A percentile compares a stretch with the other conserved stretches of the same genome.
Evolutionary conservation across 345 rosid species (phyloP).

Genomic region (Eutrema yunnanense): DNA sequence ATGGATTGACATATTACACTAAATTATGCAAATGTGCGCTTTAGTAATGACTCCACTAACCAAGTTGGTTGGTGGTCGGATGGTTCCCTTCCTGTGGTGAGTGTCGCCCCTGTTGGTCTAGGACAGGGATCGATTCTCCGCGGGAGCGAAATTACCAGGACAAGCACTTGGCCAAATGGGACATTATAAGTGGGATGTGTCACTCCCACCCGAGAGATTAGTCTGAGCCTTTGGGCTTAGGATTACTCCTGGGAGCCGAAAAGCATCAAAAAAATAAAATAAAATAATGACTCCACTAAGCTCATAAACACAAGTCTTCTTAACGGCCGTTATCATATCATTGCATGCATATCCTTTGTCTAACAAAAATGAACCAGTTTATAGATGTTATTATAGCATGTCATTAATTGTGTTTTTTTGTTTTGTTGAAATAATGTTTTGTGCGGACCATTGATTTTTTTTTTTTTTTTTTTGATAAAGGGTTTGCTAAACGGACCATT

Average conservation of each 20-base stretch:
- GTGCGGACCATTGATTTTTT: background rate
- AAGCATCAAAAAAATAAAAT: too few species aligned
- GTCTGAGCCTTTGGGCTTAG: too few species aligned
- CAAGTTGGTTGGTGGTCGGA: too few species aligned
- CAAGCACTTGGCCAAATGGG: too few species aligned
- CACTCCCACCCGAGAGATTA: too few species aligned
- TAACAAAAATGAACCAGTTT: conserved; percentile 7
- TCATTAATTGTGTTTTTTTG: background rate
- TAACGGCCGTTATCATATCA: conserved; percentile 21
- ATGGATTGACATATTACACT: background rate
- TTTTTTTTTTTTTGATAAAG: too few species aligned
- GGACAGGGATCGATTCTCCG: too few species aligned
- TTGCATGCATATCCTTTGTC: conserved; percentile 14
- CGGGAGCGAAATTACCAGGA: too few species aligned
- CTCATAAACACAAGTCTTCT: background rate
- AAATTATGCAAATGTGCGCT: background rate
- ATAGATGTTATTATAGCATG: conserved; percentile 2
- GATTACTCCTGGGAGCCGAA: too few species aligned
- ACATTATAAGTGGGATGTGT: too few species aligned
- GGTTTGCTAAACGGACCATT: background rate
- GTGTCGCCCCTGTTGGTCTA: too few species aligned
- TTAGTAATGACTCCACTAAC: conserved; percentile 19
- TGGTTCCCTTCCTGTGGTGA: too few species aligned
- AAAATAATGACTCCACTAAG: conserved; percentile 21
- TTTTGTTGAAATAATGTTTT: background rate